Evolutionary conservation across 345 rosid species (phyloP).

Genomic region (Syzygium aromaticum): DNA sequence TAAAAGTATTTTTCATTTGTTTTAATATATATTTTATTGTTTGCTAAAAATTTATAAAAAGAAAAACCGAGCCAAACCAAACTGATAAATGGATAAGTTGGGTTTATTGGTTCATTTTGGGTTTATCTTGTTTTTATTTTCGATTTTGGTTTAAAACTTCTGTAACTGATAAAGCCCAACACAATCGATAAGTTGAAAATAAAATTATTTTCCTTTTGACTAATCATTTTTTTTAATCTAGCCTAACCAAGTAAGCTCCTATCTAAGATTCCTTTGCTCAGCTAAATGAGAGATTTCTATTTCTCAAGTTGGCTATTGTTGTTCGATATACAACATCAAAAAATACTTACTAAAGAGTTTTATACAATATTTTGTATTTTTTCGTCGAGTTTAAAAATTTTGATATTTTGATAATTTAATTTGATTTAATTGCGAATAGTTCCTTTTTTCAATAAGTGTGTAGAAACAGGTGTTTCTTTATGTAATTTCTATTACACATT

Average conservation of each 20-base stretch:
- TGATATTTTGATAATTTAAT: no score
- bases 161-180: neutral
- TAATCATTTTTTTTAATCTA: neutral
- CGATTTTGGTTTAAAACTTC: neutral
- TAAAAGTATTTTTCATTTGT: neutral
- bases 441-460: no score
- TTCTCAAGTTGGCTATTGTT: accelerated
- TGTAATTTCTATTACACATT: no score
- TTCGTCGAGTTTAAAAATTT: no score
- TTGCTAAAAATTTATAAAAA: neutral
- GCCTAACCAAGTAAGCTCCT: neutral
- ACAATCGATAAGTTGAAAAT: neutral
- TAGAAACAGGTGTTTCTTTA: no score
- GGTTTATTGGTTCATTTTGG: neutral
- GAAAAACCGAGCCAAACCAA: accelerated
- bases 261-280: neutral
- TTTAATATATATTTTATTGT: neutral
- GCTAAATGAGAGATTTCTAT: neutral
- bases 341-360: no score
- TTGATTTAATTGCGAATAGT: no score
- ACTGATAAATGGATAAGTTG: neutral
- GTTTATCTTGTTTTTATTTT: neutral
- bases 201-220: neutral
- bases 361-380: no score
- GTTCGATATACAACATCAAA: neutral